phyloP scores from a whole-genome alignment of 2,329 filamentous ascomycete species.

The Chaetomium sp. region DNA sequence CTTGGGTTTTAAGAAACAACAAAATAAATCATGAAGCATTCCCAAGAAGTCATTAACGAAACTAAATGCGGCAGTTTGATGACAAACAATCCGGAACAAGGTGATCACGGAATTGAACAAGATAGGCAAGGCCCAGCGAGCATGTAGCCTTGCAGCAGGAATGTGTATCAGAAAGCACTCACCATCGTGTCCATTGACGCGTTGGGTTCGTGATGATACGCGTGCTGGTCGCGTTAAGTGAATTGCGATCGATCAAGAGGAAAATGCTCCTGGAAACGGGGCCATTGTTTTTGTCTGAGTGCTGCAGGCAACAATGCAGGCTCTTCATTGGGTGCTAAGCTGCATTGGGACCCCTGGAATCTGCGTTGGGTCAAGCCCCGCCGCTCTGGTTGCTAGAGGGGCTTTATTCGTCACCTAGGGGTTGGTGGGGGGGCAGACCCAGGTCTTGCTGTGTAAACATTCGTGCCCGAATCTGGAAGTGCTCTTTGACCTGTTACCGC shows the following conservation, averaged over 20 bases:
- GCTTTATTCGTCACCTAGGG: slow-evolving; percentile 27
- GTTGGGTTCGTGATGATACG: slow-evolving; percentile 19
- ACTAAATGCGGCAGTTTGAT: background rate
- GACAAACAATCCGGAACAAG: slow-evolving; percentile 6
- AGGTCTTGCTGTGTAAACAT: slow-evolving; percentile 33
- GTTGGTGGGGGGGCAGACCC: slow-evolving; percentile 24
- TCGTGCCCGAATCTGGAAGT: slow-evolving; percentile 21
- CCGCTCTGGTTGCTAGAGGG: slow-evolving; percentile 30
- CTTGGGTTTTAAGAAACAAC: slow-evolving; percentile 8
- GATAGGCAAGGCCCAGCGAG: background rate
- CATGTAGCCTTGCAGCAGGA: background rate
- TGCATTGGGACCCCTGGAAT: slow-evolving; percentile 14
- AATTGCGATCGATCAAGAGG: background rate
- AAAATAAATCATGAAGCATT: background rate
- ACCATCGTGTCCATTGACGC: slow-evolving; percentile 25
- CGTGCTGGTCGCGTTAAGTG: slow-evolving; percentile 28
- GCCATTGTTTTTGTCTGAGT: slow-evolving; percentile 14
- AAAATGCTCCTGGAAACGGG: background rate
- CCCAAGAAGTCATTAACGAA: background rate
- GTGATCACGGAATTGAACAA: background rate
- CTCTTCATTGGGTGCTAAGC: slow-evolving; percentile 19
- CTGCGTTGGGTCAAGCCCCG: slow-evolving; percentile 16
- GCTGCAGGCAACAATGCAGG: slow-evolving; percentile 13
- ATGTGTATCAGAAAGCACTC: slow-evolving; percentile 19
- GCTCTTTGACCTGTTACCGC: slow-evolving; percentile 14